These are phyloP conservation scores for Cladorrhinum sp. DNA, from an alignment of 2,329 filamentous ascomycete genomes.

Conservation along the genomic window DNA sequence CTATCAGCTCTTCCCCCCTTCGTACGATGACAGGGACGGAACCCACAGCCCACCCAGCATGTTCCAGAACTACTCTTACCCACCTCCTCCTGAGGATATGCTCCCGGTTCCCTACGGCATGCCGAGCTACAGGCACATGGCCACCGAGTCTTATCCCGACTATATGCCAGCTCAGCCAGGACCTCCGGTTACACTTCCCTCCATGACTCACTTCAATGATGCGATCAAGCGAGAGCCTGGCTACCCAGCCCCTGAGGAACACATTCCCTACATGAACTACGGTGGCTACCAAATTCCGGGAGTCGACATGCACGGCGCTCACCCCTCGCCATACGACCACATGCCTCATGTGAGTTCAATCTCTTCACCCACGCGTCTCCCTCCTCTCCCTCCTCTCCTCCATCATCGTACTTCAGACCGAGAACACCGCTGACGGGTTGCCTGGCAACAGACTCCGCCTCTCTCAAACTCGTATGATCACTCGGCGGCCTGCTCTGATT, in stretches of 20 bases:
- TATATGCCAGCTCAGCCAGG: conserved; percentile 47
- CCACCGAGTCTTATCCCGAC: conserved; percentile 47
- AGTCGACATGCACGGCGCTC: conserved; percentile 55
- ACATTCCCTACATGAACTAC: conserved; percentile 67
- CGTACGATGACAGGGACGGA: conserved; percentile 63
- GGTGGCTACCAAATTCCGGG: conserved; percentile 53
- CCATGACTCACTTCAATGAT: conserved; percentile 61
- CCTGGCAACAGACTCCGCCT: conserved; percentile 63
- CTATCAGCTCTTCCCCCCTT: conserved; percentile 55
- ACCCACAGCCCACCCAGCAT: conserved; percentile 63
- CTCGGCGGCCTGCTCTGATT: conserved; percentile 60
- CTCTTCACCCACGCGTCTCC: conserved; percentile 35
- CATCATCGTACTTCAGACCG: conserved; percentile 14
- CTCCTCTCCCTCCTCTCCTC: conserved; percentile 19
- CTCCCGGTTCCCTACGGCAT: conserved; percentile 58
- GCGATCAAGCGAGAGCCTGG: conserved; percentile 63
- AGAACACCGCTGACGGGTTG: conserved; percentile 43
- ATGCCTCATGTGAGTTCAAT: conserved; percentile 71
- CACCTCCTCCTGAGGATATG: conserved; percentile 59
- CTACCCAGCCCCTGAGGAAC: conserved; percentile 55
- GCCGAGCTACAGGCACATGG: conserved; percentile 50
- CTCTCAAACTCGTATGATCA: conserved; percentile 71
- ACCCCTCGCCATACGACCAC: conserved; percentile 61
- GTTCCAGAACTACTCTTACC: conserved; percentile 64
- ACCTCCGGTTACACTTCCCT: conserved; percentile 56